A percentile compares a stretch with the other conserved stretches of the same genome.
phyloP scores from a whole-genome alignment of 2,329 filamentous ascomycete species.

The Pleomassaria siparia region DNA sequence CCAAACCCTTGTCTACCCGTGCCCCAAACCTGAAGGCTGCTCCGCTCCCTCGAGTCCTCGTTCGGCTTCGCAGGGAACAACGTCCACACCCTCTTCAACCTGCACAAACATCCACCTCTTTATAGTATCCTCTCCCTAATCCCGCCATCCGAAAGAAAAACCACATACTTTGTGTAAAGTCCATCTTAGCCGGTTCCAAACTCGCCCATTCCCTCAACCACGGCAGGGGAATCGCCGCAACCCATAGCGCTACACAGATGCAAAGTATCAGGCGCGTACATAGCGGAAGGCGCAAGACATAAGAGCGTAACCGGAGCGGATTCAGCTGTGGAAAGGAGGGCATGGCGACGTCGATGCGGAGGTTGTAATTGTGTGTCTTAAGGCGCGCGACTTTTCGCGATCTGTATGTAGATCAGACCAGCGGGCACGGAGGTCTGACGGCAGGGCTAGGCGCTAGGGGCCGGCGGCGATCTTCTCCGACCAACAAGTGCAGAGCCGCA shows the following conservation, averaged over 20 bases:
- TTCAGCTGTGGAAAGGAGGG: conserved; percentile 63
- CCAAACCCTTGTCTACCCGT: neutral
- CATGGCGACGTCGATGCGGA: conserved; percentile 28
- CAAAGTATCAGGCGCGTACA: conserved; percentile 74
- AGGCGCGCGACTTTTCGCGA: conserved; percentile 3
- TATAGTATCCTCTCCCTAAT: neutral
- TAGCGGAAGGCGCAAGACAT: conserved; percentile 80
- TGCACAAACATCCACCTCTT: conserved; percentile 1
- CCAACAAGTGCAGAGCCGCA: conserved; percentile 8
- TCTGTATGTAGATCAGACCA: neutral
- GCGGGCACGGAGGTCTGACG: conserved; percentile 18
- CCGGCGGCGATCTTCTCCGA: conserved; percentile 3
- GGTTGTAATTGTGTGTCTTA: conserved; percentile 11
- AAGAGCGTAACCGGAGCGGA: conserved; percentile 73
- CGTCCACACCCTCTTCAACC: neutral
- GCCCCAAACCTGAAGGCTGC: neutral
- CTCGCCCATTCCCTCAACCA: conserved; percentile 79
- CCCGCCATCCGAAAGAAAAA: conserved; percentile 1
- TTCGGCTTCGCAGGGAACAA: neutral
- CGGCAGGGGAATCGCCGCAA: conserved; percentile 66
- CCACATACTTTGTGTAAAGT: conserved; percentile 67
- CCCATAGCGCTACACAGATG: conserved; percentile 68
- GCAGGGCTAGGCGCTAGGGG: conserved; percentile 11
- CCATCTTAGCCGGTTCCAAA: conserved; percentile 75
- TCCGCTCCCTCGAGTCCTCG: neutral